Base-by-base conservation (phyloP, 1,284 basidiomycete genomes). In the Ceratobasidium sp. region DNA sequence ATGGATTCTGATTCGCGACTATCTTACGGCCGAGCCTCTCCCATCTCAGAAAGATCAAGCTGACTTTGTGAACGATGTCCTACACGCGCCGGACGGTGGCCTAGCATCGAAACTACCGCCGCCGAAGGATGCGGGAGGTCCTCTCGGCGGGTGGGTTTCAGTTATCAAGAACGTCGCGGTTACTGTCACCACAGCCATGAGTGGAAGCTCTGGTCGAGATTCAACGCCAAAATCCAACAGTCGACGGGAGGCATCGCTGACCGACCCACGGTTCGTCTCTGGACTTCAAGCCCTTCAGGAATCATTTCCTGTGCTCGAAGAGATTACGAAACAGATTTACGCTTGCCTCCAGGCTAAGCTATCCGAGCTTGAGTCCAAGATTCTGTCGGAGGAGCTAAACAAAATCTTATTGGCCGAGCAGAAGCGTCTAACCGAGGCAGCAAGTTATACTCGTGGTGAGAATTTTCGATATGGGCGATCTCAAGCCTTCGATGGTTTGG, bases 1-100 rank as follows among this genome's bases (percentile, higher is more conserved):
- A 26, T 68, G 66, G 49, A 15, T 68, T 13, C 31, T 68, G 15
- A 26, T 68, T 17, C 49, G 35, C 28, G 66, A 68, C 20, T 68
- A 54, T 39, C 66, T 68, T 17, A 23, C 13, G 26, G 17, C 26
- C 20, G 31, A 54, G 23, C 31, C 66, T 2, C 4, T 8, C 15
- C 49, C 35, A 11, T 49, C 66, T 17, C 31, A 54, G 33, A 20
- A 15, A n/a, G 66, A 35, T 3, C 66, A 37, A 13, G 23, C 17
- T 11, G 23, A 39, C 6, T 37, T 68, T 28, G n/a, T 68, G n/a
- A 68, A 56, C 51, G 51, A 56, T 23, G 51, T 68, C 17, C 66
- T 68, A 2, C 26, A 28, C 26, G 10, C 26, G 10, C 53, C 53
- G 7, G 13, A 42, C 23, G 33, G 51, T 10, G 66, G 6, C 23